Conservation (phyloP, 768 basidiomycete genomes). For the Termitomyces sp. region DNA sequence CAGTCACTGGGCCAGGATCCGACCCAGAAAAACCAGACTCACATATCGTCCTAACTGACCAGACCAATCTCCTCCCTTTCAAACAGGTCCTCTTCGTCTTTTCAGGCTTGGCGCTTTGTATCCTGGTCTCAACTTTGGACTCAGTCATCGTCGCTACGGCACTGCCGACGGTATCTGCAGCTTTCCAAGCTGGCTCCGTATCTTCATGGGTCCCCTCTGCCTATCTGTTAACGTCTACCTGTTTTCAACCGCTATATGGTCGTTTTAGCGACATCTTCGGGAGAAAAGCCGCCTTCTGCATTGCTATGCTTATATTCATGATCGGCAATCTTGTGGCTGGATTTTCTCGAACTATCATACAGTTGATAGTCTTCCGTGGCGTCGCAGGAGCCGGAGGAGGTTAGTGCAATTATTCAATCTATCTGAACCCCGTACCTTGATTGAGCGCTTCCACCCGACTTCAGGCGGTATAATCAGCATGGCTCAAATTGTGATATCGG, state of each 20-base stretch:
- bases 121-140: slow-evolving; percentile 61
- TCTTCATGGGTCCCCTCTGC: slow-evolving; percentile 72
- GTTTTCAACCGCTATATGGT: slow-evolving; percentile 60
- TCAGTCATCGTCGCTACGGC: slow-evolving; percentile 75
- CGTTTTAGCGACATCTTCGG: slow-evolving; percentile 68
- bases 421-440: not conserved
- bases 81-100: slow-evolving; percentile 63
- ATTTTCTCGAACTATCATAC: slow-evolving; percentile 59
- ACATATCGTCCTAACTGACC: slow-evolving; percentile 50
- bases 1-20: not conserved
- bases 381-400: slow-evolving; percentile 69
- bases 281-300: slow-evolving; percentile 55
- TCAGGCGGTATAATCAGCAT: slow-evolving; percentile 62
- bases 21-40: not conserved
- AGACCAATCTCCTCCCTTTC: slow-evolving; percentile 72
- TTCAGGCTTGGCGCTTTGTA: slow-evolving; percentile 55
- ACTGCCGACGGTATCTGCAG: slow-evolving; percentile 64
- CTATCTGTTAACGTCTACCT: slow-evolving; percentile 65
- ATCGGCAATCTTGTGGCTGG: slow-evolving; percentile 65
- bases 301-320: slow-evolving; percentile 62
- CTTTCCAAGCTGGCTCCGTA: slow-evolving; percentile 62
- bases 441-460: not conserved
- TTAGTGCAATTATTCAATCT: slow-evolving; percentile 13
- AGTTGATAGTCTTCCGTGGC: slow-evolving; percentile 68
- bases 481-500: slow-evolving; percentile 68